These are phyloP conservation scores for Apiospora malaysiana DNA, from an alignment of 2,329 filamentous ascomycete species.

Conservation along the genomic window DNA sequence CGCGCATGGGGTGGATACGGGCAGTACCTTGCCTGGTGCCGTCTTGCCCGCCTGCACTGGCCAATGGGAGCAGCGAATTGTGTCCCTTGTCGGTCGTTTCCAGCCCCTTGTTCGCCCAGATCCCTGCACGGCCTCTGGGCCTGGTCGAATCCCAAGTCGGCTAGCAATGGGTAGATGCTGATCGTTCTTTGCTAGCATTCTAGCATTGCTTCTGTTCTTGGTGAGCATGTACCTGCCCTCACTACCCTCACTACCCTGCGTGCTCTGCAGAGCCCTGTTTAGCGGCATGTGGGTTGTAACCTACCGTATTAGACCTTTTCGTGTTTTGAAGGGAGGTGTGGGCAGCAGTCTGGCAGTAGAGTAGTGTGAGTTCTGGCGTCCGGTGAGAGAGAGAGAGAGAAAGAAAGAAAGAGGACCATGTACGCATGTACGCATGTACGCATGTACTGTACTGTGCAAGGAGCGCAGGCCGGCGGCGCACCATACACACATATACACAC, in stretches of 20 bases:
- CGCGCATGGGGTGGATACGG: neutral
- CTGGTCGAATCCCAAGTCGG: constrained; percentile 2
- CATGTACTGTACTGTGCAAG: too few relatives aligned
- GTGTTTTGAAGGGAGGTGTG: neutral
- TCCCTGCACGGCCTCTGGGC: neutral
- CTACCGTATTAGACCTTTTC: constrained; percentile 8
- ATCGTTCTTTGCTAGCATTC: constrained; percentile 14
- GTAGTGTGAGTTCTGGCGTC: too few relatives aligned
- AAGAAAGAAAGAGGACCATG: too few relatives aligned
- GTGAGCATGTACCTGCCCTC: neutral
- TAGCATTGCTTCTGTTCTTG: constrained; percentile 1
- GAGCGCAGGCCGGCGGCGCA: neutral
- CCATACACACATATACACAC: neutral
- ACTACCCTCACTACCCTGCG: neutral
- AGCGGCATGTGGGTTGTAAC: constrained; percentile 15
- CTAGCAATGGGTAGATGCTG: constrained; percentile 16
- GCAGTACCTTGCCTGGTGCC: constrained; percentile 11
- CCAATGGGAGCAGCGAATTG: neutral
- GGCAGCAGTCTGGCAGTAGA: too few relatives aligned
- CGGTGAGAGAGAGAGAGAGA: neutral
- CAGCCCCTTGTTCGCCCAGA: constrained; percentile 1
- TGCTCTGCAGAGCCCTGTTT: neutral
- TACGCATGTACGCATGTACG: too few relatives aligned
- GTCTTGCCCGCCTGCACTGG: neutral
- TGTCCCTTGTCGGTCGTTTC: neutral